Evolutionary conservation across 2,329 filamentous ascomycete species (phyloP), one percentile per base, ranked within the genome.

Genomic region (Aspergillus persii): DNA sequence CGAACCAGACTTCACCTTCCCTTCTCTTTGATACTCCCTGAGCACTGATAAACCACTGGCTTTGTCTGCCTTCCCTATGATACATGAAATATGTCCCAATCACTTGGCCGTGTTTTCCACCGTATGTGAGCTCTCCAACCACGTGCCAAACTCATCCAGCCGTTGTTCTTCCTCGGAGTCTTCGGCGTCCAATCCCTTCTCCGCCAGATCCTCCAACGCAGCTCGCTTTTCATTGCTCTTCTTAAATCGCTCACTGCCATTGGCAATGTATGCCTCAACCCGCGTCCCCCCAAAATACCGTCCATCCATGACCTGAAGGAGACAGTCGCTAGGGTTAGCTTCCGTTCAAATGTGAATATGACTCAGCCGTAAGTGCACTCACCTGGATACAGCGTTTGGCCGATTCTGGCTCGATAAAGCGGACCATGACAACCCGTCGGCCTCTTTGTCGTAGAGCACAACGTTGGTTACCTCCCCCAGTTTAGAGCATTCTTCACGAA

Each of bases 381-480:
- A 81, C 79, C 65, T 72, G 69, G 46, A 94, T 86, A 72, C 92
- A 96, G 8, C 84, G 86, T 58, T 80, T 80, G 3, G 93, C 94
- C 2, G 89, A 84, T 59, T 89, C 86, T 3, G 84, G 80, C 44
- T 89, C 86, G 57, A 82, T 80, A 78, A 96, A 99, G 68, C 89
- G 88, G 63, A 99, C 90, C 56, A 88, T 93, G 8, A 93, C 89
- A 41, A 98, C 84, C 18, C 95, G 0, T 92, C 89, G 3, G 85
- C 79, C 75, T 99, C 96, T 63, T 88, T 82, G 73, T 99, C 95
- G 73, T 90, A 99, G 15, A 99, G 80, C 3, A 95, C 88, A 46
- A 98, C 91, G 70, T 96, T 97, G 33, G 92, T 96, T 39, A 98
- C 91, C 27, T 88, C 83, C 3, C 95, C 95, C 12, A 95, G 80